phyloP scores from a whole-genome alignment of 495 filamentous ascomycete genomes.

The Penicillium angulare region DNA sequence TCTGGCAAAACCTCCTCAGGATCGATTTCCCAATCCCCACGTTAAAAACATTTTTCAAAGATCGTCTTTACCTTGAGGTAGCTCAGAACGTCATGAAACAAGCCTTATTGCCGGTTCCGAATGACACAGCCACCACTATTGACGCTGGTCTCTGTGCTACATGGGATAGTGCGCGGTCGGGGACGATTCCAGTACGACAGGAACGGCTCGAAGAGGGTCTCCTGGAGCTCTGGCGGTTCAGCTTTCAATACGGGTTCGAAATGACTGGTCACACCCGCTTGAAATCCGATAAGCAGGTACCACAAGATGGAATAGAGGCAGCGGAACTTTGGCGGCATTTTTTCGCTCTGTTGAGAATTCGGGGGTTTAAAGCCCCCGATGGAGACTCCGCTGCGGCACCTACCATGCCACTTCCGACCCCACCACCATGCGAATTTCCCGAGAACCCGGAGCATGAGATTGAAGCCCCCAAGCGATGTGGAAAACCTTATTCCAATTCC shows the following conservation, averaged over 20 bases:
- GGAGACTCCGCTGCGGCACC: too few species aligned
- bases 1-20: neutral
- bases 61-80: conserved; percentile 7
- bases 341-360: too few species aligned
- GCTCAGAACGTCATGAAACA: conserved; percentile 5
- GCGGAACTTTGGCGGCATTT: too few species aligned
- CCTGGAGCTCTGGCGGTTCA: conserved; percentile 4
- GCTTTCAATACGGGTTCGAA: conserved; percentile 1
- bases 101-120: neutral
- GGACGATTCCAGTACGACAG: neutral
- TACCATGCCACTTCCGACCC: too few species aligned
- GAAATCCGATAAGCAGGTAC: too few species aligned
- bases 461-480: too few species aligned
- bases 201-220: neutral
- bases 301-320: too few species aligned
- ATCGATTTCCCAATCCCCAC: conserved; percentile 4
- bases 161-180: neutral
- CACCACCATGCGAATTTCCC: too few species aligned
- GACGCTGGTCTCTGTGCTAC: neutral
- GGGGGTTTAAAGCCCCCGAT: too few species aligned
- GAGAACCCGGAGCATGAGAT: too few species aligned
- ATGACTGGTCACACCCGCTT: neutral
- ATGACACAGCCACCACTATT: neutral
- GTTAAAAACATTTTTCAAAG: conserved; percentile 11
- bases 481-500: too few species aligned